Evolutionary conservation across 441 rosid genomes (phyloP), one percentile per base, ranked within the genome.

Genomic region (Populus trichocarpa): DNA sequence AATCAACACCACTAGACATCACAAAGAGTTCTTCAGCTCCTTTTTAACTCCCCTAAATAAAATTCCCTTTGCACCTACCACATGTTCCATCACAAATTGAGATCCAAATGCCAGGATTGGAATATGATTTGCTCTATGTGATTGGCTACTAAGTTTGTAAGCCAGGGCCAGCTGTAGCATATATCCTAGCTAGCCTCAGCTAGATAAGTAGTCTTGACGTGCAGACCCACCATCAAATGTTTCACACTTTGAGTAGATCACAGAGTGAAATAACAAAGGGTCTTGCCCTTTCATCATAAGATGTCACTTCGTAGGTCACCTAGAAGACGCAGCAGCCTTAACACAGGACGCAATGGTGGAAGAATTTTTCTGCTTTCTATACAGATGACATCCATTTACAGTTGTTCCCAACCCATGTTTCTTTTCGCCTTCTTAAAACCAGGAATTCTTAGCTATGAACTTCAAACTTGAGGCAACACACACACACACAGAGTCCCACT

Each of bases 311-410:
- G 75, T 65, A 33, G 77, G 71, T 75, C 75, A 74, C 85, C 86
- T 68, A 77, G 42, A 6, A 71, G 74, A 78, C 75, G 87, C 84
- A 84, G 77, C 75, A 84, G 77, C 77, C 59, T 69, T 71, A 59
- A 18, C 66, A 81, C 79, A 74, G 16, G 78, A 66, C 3, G 20
- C 63, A 64, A 36, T 73, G 74, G 78, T 71, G 72, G 64, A 68
- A 36, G 57, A 79, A 28, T 69, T 33, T 63, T 69, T 81, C 68
- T 72, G 59, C 28, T 26, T 70, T 26, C 9, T 10, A 23, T 46
- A 28, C 76, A 67, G 18, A 71, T 61, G 35, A 59, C 30, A 63
- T 65, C 57, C 68, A 50, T 67, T 65, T 6, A 71, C 72, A 70
- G 82, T 66, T 74, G 81, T 69, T 69, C 46, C 77, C 74, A 68